Percentiles rank a stretch among this genome's conserved stretches.
These are phyloP conservation scores for Gynostemma pentaphyllum DNA, from an alignment of 306 rosid species.

Conservation along the genomic window DNA sequence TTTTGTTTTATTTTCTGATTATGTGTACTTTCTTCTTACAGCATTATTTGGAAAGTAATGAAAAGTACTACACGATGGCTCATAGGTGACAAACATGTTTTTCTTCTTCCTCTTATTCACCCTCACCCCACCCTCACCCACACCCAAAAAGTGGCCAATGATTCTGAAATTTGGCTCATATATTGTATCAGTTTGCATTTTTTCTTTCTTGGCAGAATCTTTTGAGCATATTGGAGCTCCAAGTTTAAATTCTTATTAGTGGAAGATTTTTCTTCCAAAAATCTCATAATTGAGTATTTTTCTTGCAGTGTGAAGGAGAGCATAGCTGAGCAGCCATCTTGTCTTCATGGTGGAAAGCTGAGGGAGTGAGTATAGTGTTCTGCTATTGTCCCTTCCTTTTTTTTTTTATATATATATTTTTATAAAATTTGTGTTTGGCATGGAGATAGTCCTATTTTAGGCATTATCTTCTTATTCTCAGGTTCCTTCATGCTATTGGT, in stretches of 20 bases:
- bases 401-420: neutral
- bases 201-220: neutral
- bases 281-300: conserved; percentile 8
- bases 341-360: conserved; percentile 70
- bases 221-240: neutral
- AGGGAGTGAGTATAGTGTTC: conserved; percentile 67
- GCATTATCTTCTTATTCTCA: neutral
- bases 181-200: conserved; percentile 1
- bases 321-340: conserved; percentile 77
- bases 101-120: conserved; percentile 5
- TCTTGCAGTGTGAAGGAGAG: conserved; percentile 88
- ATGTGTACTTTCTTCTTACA: conserved; percentile 30
- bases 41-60: conserved; percentile 99
- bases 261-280: neutral
- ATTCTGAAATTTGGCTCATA: conserved; percentile 1
- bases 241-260: neutral
- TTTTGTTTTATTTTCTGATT: conserved; percentile 13
- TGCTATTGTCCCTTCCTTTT: neutral
- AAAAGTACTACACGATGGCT: conserved; percentile 98
- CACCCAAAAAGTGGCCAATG: neutral
- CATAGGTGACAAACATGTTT: conserved; percentile 53
- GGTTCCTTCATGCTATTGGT: too few species aligned
- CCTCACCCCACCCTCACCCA: neutral
- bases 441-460: neutral
- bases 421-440: neutral